phyloP scores from a whole-genome alignment of 2,329 filamentous ascomycete genomes.

The Phialophora macrospora region DNA sequence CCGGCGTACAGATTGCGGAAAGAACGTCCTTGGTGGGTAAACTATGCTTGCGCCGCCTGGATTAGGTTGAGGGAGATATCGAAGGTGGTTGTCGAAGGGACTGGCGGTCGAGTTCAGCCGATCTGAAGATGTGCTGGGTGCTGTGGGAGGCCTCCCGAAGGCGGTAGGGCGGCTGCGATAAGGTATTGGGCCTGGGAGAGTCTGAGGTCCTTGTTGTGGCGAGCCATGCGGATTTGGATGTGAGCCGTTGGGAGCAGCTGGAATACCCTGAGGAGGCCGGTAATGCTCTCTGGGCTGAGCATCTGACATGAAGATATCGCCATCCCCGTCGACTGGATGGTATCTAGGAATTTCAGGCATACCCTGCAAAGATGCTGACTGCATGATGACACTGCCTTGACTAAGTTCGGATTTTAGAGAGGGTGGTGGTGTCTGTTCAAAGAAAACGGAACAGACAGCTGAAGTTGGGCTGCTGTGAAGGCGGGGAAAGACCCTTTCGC shows the following conservation, averaged over 20 bases:
- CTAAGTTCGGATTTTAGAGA: background rate
- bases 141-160: background rate
- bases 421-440: background rate
- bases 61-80: background rate
- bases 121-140: background rate
- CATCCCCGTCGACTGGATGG: background rate
- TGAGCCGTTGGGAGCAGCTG: background rate
- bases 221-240: background rate
- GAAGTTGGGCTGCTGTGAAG: background rate
- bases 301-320: slow-evolving; percentile 6
- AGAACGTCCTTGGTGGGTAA: background rate
- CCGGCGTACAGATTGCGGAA: background rate
- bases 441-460: background rate
- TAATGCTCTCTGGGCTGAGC: background rate
- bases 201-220: background rate
- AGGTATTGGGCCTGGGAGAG: background rate
- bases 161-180: background rate
- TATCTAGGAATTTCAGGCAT: background rate
- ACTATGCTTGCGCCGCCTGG: background rate
- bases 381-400: background rate
- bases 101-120: background rate
- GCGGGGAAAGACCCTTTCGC: background rate
- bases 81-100: background rate
- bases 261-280: background rate
- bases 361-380: background rate